Base-by-base conservation (phyloP, 192 early-diverging fungal genomes). In the Physocladia obscura region DNA sequence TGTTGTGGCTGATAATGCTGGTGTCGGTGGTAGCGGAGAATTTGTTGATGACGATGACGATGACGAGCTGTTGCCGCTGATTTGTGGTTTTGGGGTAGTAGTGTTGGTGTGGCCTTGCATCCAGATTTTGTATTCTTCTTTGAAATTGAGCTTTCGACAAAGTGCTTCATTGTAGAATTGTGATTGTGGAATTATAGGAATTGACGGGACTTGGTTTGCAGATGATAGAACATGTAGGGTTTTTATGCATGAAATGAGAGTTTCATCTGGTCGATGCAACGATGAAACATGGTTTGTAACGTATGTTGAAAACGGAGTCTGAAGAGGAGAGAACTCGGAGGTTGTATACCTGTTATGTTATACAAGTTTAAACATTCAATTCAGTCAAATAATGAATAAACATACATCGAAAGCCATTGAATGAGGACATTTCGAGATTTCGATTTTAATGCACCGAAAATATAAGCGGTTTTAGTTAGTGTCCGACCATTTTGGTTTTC, bases 81-180 rank as follows among this genome's bases (percentile, higher is more conserved):
- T 76, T 5, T 84, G 70, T n/a, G n/a, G n/a, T n/a, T n/a, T n/a
- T n/a, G n/a, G n/a, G 8, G 8, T n/a, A 13, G 8, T 44, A 8
- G n/a, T n/a, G 8, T n/a, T n/a, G n/a, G 40, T 44, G n/a, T 44
- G 40, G 11, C 40, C 40, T 13, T n/a, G 40, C 39, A 82, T 87
- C 91, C 91, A 93, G 19, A 77, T 81, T 31, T 81, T 74, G 73
- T 91, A 93, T 67, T 93, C 90, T 3, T 90, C 88, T 62, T 91
- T 93, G 69, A 93, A 89, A 48, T 90, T 90, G 32, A 91, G 70
- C 27, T 67, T 77, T 64, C 34, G 57, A 4, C 54, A 57, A 19
- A 86, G 57, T 4, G 76, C 49, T 0, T 74, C 67, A 51, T 68
- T 83, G 69, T 86, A 84, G 58, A 87, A 86, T 30, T 65, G 56